Base-by-base conservation (phyloP, 2,329 filamentous ascomycete species). In the Colletotrichum incanum region DNA sequence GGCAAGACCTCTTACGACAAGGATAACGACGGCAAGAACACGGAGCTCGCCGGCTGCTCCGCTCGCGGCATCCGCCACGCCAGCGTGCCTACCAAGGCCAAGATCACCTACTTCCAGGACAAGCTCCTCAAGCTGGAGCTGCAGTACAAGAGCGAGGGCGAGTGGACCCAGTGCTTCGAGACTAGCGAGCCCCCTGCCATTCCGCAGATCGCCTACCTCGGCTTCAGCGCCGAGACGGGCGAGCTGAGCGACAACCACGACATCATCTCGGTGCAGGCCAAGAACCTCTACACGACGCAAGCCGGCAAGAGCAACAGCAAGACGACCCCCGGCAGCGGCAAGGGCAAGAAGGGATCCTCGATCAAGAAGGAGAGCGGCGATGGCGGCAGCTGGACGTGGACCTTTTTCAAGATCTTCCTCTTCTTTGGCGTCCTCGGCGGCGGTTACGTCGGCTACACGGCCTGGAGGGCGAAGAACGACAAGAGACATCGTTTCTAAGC, bases 181-280 rank as follows among this genome's bases (percentile, higher is more conserved):
- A 90, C 89, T 26, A 87, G 87, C 73, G 84, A 91, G 73, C 90
- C 90, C 43, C 93, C 93, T 41, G 92, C 93, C 77, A 93, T 99
- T 75, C 96, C 96, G 66, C 87, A 91, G 71, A 91, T 93, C 60
- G 88, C 91, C 45, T 94, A 94, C 81, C 90, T 94, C 34, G 93
- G 92, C 71, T 94, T 94, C 84, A 93, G 90, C 77, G 93, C 94
- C 68, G 96, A 98, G 86, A 98, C 96, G 20, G 96, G 96, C 79
- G 96, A 99, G 86, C 90, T 99, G 76, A 94, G 92, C 83, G 96
- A 99, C 85, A 98, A 98, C 87, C 96, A 98, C 87, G 96, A 99
- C 84, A 97, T 99, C 82, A 91, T 98, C 80, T 93, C 91, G 62
- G 89, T 99, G 77, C 87, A 91, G 75, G 92, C 96, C 69, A 93